These are phyloP conservation scores for Stenogyne calaminthoides DNA, from an alignment of 305 asterid genomes.

Conservation along the genomic window DNA sequence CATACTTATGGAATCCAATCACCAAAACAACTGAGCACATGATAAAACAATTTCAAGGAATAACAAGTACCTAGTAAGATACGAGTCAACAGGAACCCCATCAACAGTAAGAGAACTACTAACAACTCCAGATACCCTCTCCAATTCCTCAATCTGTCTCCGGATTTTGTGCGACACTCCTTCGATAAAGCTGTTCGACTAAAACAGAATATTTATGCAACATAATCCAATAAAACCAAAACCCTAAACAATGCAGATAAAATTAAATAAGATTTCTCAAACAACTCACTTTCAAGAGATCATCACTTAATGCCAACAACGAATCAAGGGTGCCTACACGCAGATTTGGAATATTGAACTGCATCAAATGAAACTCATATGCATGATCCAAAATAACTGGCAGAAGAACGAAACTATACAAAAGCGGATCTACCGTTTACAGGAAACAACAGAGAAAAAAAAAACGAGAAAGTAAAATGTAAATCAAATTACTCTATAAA, in stretches of 20 bases:
- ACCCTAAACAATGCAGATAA: conserved; percentile 11
- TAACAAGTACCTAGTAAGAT: conserved; percentile 73
- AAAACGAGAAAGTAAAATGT: neutral
- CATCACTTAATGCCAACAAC: conserved; percentile 82
- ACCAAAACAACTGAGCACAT: neutral
- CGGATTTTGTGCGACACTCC: conserved; percentile 92
- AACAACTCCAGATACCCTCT: conserved; percentile 80
- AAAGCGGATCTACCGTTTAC: conserved; percentile 34
- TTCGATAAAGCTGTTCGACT: conserved; percentile 93
- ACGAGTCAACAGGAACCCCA: conserved; percentile 98
- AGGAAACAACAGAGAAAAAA: neutral
- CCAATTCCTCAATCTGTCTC: conserved; percentile 92
- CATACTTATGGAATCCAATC: conserved; percentile 15
- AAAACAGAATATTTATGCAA: conserved; percentile 22
- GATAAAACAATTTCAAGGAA: conserved; percentile 3
- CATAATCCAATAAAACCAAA: conserved; percentile 10
- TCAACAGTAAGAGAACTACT: conserved; percentile 95
- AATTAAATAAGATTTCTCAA: conserved; percentile 17
- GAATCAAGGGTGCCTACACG: conserved; percentile 97
- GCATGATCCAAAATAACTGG: conserved; percentile 7
- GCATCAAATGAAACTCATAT: conserved; percentile 29
- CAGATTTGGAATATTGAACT: conserved; percentile 97
- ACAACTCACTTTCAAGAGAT: conserved; percentile 68
- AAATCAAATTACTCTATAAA: conserved; percentile 62
- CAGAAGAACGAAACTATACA: neutral